phyloP scores from a whole-genome alignment of 1,284 basidiomycete genomes.

The Leccinum subatratum region DNA sequence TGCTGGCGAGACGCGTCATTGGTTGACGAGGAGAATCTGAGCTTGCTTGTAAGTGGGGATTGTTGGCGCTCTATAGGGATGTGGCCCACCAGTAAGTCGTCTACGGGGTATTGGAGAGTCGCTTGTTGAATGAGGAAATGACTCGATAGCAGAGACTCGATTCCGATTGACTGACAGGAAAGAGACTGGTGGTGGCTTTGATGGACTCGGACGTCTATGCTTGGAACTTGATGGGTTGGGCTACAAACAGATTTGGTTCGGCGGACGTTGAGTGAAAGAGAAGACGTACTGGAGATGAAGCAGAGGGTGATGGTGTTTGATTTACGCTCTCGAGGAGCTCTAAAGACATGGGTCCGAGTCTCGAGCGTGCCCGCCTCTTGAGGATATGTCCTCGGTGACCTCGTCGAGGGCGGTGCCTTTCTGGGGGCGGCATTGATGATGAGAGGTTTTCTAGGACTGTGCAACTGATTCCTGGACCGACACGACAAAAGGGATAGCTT shows the following conservation, averaged over 20 bases:
- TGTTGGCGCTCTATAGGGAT: too few species aligned
- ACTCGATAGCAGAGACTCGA: conserved; percentile 16
- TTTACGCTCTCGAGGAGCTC: conserved; percentile 54
- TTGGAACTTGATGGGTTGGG: conserved; percentile 20
- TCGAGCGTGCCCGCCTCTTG: conserved; percentile 64
- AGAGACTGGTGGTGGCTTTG: conserved; percentile 24
- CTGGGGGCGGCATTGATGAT: conserved; percentile 33
- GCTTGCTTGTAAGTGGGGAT: conserved; percentile 17
- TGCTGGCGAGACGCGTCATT: conserved; percentile 40
- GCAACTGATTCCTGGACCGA: conserved; percentile 25
- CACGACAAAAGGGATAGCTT: conserved; percentile 24
- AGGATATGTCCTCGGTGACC: conserved; percentile 64
- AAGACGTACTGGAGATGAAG: conserved; percentile 40
- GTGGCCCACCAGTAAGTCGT: conserved; percentile 37
- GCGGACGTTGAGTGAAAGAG: background rate
- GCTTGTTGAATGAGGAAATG: conserved; percentile 30
- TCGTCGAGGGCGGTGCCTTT: conserved; percentile 41
- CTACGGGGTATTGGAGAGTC: conserved; percentile 47
- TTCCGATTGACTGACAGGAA: conserved; percentile 34
- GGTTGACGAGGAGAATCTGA: conserved; percentile 28
- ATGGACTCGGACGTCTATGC: conserved; percentile 8
- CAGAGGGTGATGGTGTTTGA: conserved; percentile 36
- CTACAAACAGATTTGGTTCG: conserved; percentile 18
- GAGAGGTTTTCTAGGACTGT: conserved; percentile 27
- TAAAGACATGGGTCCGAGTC: conserved; percentile 62